Percentiles rank a stretch among this genome's conserved stretches.
These are phyloP conservation scores for Plantago elongata DNA, from an alignment of 257 asterid genomes.

Conservation along the genomic window DNA sequence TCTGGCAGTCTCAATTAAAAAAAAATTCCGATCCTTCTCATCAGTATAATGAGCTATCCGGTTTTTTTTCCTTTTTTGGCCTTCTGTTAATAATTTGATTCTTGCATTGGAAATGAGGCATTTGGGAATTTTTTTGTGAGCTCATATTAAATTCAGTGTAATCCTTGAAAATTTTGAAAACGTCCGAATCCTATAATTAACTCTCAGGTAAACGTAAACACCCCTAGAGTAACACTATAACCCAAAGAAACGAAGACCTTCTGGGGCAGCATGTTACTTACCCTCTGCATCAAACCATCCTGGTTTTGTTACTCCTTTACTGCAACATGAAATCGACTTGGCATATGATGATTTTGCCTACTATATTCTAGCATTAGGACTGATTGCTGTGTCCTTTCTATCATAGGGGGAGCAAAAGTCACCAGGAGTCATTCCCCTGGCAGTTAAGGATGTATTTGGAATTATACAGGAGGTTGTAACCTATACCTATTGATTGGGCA, in stretches of 20 bases:
- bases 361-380: constrained; percentile 5
- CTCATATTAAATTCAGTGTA: not conserved
- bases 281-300: not conserved
- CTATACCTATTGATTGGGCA: constrained; percentile 13
- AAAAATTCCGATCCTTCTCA: not conserved
- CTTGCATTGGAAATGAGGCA: not conserved
- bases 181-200: not conserved
- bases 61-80: not conserved
- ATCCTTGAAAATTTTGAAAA: not conserved
- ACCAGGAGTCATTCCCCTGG: constrained; percentile 79
- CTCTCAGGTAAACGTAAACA: not conserved
- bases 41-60: constrained; percentile 8
- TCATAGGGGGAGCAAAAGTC: constrained; percentile 88
- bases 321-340: constrained; percentile 8
- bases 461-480: constrained; percentile 71
- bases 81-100: not conserved
- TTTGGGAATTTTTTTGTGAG: not conserved
- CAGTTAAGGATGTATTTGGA: constrained; percentile 85
- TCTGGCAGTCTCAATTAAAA: too few species aligned
- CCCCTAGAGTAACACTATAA: too few species aligned
- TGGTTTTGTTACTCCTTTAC: constrained; percentile 1
- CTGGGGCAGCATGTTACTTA: too few species aligned
- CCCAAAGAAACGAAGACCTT: too few species aligned
- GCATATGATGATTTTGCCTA: not conserved
- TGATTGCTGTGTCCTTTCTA: constrained; percentile 13